phyloP scores from a whole-genome alignment of 2,329 filamentous ascomycete genomes.

The Botrytis pseudocinerea region DNA sequence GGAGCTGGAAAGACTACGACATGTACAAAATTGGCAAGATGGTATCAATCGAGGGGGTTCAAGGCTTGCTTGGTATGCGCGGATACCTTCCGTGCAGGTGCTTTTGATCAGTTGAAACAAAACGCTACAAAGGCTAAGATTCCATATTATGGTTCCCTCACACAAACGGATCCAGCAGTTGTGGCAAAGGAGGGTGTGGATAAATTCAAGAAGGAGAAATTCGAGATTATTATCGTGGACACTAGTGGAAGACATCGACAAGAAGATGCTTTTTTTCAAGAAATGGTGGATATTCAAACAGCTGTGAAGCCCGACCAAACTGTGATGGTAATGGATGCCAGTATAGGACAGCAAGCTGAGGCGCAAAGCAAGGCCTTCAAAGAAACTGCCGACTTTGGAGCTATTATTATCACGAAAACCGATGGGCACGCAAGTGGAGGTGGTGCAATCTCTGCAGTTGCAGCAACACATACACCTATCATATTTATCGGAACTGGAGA shows the following conservation, averaged over 20 bases:
- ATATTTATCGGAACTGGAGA: constrained; percentile 98
- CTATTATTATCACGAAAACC: constrained; percentile 98
- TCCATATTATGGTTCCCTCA: constrained; percentile 95
- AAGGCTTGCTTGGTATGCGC: constrained; percentile 93
- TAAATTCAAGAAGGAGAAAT: constrained; percentile 98
- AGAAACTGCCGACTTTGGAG: constrained; percentile 92
- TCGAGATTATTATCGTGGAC: constrained; percentile 98
- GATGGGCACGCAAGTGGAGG: constrained; percentile 94
- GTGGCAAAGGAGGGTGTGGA: constrained; percentile 96
- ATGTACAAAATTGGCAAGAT: constrained; percentile 92
- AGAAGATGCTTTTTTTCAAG: constrained; percentile 90
- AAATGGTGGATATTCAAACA: constrained; percentile 95
- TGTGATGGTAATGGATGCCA: constrained; percentile 96
- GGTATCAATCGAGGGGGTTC: constrained; percentile 93
- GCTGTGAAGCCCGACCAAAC: constrained; percentile 93
- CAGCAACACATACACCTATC: constrained; percentile 93
- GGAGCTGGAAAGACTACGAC: constrained; percentile 98
- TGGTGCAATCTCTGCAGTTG: constrained; percentile 96
- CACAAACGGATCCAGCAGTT: constrained; percentile 90
- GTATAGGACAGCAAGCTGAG: constrained; percentile 94
- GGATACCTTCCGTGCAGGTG: constrained; percentile 96
- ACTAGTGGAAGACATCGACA: constrained; percentile 94
- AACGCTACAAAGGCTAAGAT: constrained; percentile 99
- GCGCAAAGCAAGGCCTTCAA: constrained; percentile 96
- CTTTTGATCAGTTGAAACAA: constrained; percentile 97